Base-by-base conservation (phyloP, 2,329 filamentous ascomycete genomes). In the Diaporthe batatas region DNA sequence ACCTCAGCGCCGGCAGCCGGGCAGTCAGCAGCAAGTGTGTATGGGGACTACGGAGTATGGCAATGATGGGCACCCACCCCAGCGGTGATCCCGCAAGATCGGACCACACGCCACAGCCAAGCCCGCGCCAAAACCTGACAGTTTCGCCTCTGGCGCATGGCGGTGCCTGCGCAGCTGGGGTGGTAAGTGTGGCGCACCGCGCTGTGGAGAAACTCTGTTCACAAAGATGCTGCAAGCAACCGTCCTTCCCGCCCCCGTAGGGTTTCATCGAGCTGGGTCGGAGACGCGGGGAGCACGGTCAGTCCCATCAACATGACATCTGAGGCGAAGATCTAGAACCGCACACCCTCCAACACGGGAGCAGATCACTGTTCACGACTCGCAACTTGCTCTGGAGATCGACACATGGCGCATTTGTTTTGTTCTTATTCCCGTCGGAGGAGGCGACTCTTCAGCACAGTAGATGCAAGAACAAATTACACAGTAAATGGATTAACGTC, bases 171-270 rank as follows among this genome's bases (percentile, higher is more conserved):
- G n/a, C n/a, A n/a, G n/a, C n/a, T n/a, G n/a, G n/a, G 44, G 21
- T 58, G 32, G 44, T 44, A 23, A 21, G 1, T 25, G 64, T 55
- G 71, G 55, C 58, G 71, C 58, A 53, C 25, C 39, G 39, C n/a
- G 39, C 16, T 53, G 62, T 53, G 71, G 65, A 39, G 71, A 72
- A 69, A 72, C 65, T 44, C 36, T 59, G 47, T 44, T 68, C 71
- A 64, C 71, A 51, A 5, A 69, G 71, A 72, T 72, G 71, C 71
- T 72, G 71, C 71, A 72, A 62, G 55, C 55, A 32, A n/a, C 71
- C 71, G 71, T 42, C 21, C 44, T n/a, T 62, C 42, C 58, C 51
- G 69, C 34, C 55, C 47, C 29, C n/a, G 32, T 64, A 57, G 44
- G 55, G 51, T 58, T 59, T 70, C 51, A 58, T 53, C 53, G 42